Evolutionary conservation across 805 yeast species (phyloP), one percentile per base, ranked within the genome.

Genomic region (Clavispora fructus): DNA sequence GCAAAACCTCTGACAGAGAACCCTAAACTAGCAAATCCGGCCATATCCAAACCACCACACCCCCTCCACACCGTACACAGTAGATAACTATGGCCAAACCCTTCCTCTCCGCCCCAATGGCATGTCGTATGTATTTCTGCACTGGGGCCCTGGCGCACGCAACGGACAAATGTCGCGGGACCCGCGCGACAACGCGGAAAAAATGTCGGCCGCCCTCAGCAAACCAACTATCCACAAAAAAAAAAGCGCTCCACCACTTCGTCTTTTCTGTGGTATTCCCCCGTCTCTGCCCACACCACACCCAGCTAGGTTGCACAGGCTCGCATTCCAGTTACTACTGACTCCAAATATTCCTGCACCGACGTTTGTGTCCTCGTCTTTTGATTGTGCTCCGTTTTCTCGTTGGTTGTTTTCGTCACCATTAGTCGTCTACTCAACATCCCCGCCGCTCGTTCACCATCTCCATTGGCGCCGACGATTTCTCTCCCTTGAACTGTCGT

Each of bases 221-320:
- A 33, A 33, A 17, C 37, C 41, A 39, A 14, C 32, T 27, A 39
- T 39, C 41, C 41, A 39, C 41, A 39, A 39, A 39, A 27, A 39
- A 37, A 39, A 39, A 39, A 29, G 11, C 16, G 13, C 37, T 33
- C 23, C 37, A 33, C 37, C 25, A 32, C 13, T 14, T 16, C 16
- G 25, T 14, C 37, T 33, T 33, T 33, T 33, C 37, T 13, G 23
- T 16, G 37, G 25, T 17, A n/a, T 17, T 3, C 13, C 23, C 37
- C 23, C 37, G n/a, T 33, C 25, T 16, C 6, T 14, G 13, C 7
- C 37, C 37, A 9, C 25, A 7, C 6, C 23, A 33, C 23, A n/a
- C 25, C 37, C 13, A 25, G 16, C 13, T 9, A 33, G 37, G 25
- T 6, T 9, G 3, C 17, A 7, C 23, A 33, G 37, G 25, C 9